phyloP scores from a whole-genome alignment of 1,139 yeast genomes.

The Arxiozyma slooffiae region DNA sequence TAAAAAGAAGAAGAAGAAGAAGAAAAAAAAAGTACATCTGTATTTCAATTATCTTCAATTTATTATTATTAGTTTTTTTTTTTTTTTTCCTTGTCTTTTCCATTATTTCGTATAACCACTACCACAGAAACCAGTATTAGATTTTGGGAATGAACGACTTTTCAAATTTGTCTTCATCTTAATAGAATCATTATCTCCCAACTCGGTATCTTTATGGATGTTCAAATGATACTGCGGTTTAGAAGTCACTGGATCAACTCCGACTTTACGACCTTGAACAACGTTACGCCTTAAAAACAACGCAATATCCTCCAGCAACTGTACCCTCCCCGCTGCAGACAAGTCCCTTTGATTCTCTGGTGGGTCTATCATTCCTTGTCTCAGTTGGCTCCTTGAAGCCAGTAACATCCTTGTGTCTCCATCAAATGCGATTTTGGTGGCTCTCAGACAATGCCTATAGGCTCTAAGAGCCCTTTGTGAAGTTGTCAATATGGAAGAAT shows the following conservation, averaged over 20 bases:
- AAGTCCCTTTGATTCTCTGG: constrained; percentile 33
- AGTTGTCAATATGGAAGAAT: background rate
- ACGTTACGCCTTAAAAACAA: constrained; percentile 58
- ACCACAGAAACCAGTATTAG: background rate
- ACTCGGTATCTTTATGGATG: constrained; percentile 72
- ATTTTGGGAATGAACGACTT: constrained; percentile 5
- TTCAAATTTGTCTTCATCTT: constrained; percentile 27
- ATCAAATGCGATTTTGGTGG: constrained; percentile 58
- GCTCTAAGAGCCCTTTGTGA: constrained; percentile 38
- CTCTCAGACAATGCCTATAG: constrained; percentile 61
- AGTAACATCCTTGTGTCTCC: constrained; percentile 43
- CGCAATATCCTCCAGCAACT: constrained; percentile 60
- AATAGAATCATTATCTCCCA: constrained; percentile 75
- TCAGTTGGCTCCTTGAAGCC: constrained; percentile 60
- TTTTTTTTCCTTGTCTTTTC: no score
- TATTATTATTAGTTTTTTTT: no score
- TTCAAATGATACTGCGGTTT: constrained; percentile 37
- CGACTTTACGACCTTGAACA: constrained; percentile 66
- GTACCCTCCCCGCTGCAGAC: constrained; percentile 41
- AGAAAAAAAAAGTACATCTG: no score
- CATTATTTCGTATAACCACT: background rate
- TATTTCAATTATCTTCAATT: no score
- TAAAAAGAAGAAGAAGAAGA: no score
- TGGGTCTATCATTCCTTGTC: constrained; percentile 46
- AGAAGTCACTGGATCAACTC: constrained; percentile 33